Conservation (phyloP, 176 grass and related monocot genomes). For the Musa itinerans region DNA sequence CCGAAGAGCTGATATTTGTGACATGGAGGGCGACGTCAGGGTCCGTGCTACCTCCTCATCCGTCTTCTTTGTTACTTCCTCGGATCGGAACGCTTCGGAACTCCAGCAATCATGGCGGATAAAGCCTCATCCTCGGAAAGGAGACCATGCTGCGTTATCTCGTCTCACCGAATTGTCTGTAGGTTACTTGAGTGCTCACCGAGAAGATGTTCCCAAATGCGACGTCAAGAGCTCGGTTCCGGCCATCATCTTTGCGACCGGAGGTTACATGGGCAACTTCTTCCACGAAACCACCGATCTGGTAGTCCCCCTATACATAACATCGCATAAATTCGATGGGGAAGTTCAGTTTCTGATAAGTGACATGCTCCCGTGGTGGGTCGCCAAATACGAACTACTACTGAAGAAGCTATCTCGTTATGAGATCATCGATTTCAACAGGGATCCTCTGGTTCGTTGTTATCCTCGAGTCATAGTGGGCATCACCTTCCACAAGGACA, state of each 20-base stretch:
- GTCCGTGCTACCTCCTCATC: slow-evolving; percentile 32
- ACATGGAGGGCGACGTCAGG: slow-evolving; percentile 64
- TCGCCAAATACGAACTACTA: not conserved
- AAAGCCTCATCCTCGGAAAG: slow-evolving; percentile 74
- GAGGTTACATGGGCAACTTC: not conserved
- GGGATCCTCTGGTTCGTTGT: not conserved
- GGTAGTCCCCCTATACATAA: not conserved
- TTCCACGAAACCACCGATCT: slow-evolving; percentile 11
- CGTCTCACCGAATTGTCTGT: slow-evolving; percentile 34
- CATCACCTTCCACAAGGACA: not conserved
- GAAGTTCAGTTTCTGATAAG: slow-evolving; percentile 7
- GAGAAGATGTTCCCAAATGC: slow-evolving; percentile 13
- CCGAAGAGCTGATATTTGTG: slow-evolving; percentile 51
- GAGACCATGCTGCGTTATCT: slow-evolving; percentile 49
- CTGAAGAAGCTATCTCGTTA: slow-evolving; percentile 1
- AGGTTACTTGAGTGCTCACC: slow-evolving; percentile 30
- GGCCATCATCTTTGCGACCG: slow-evolving; percentile 1
- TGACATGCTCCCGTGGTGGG: slow-evolving; percentile 14
- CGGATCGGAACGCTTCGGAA: slow-evolving; percentile 6
- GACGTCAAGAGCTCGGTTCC: not conserved
- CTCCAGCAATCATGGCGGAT: slow-evolving; percentile 27
- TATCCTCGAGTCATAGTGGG: not conserved
- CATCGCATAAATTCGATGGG: not conserved
- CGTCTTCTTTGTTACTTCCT: slow-evolving; percentile 24
- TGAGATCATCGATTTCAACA: not conserved